Evolutionary conservation across 106 monocot genomes (phyloP), one percentile per base, ranked within the genome.

Genomic region (Dendrobium nobile): DNA sequence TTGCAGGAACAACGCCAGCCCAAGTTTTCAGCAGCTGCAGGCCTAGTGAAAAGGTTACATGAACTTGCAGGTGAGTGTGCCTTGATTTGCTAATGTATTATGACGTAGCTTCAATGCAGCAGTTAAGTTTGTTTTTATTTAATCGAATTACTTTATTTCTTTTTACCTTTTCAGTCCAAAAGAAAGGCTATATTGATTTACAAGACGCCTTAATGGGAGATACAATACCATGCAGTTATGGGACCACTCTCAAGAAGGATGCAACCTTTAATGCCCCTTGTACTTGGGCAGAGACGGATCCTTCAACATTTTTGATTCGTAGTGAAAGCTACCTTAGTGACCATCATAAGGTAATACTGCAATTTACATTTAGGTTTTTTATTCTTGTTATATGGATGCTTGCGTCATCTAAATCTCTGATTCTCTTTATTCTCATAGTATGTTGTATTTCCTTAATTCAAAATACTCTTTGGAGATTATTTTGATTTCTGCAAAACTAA

Each of bases 301-400:
- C 91, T 78, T 86, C 96, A 47, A 90, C 89, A 67, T 96, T 96
- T 83, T 80, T 93, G 79, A 88, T 96, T 59, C 84, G 96, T 7
- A 89, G 96, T 75, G 86, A 93, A 88, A 89, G 91, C 54, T 96
- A 96, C 61, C 80, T 96, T 22, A 89, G 87, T 68, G 90, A 96
- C 78, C 83, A 75, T 54, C 88, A 88, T 44, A 96, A 96, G 89
- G 96, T 96, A 84, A 16, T 74, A 74, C 9, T 74, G 15, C 41
- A 41, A 73, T 73, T 67, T 24, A 67, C 67, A 67, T 67, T 24
- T 27, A 67, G 22, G 22, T 28, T 67, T 67, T 67, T 9, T 7
- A 26, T 67, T 73, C 40, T 73, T 73, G 7, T 41, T 44, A 42
- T 41, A 22, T 70, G 31, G 27, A 7, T 70, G 70, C 33, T 70